phyloP scores from a whole-genome alignment of 2,329 filamentous ascomycete genomes.

The Eurotiales sp. region DNA sequence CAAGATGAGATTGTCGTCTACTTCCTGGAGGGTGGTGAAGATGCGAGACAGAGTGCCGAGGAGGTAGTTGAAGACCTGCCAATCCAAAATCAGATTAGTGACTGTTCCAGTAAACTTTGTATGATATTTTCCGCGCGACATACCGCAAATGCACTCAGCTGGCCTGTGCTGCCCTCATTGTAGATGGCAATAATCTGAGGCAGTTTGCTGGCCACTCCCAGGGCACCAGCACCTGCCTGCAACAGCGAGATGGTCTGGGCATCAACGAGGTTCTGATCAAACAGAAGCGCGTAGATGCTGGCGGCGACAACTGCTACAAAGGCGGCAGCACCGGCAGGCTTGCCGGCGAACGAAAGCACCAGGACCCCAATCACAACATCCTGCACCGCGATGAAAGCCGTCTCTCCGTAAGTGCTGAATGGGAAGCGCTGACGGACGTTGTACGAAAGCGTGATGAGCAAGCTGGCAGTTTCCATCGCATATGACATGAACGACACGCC shows the following conservation, averaged over 20 bases:
- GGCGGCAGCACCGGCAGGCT: slow-evolving; percentile 63
- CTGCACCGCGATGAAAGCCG: slow-evolving; percentile 84
- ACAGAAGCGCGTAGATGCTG: slow-evolving; percentile 67
- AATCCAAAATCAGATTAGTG: neutral
- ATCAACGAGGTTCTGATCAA: slow-evolving; percentile 57
- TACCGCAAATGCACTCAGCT: slow-evolving; percentile 94
- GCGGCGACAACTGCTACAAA: slow-evolving; percentile 75
- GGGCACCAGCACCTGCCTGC: slow-evolving; percentile 76
- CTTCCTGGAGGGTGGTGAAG: slow-evolving; percentile 96
- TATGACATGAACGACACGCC: slow-evolving; percentile 90
- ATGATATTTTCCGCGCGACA: neutral
- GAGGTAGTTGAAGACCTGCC: slow-evolving; percentile 96
- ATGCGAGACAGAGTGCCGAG: slow-evolving; percentile 87
- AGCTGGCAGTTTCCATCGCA: slow-evolving; percentile 82
- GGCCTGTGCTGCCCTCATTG: slow-evolving; percentile 81
- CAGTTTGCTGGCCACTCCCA: slow-evolving; percentile 86
- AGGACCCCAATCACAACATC: slow-evolving; percentile 85
- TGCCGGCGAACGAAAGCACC: slow-evolving; percentile 78
- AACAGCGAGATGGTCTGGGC: slow-evolving; percentile 66
- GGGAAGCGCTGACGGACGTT: slow-evolving; percentile 87
- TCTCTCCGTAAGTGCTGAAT: slow-evolving; percentile 96
- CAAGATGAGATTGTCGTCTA: slow-evolving; percentile 92
- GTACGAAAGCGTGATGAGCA: slow-evolving; percentile 88
- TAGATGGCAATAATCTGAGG: slow-evolving; percentile 90
- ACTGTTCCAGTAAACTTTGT: neutral